These are phyloP conservation scores for Fusarium stilboides DNA, from an alignment of 2,329 filamentous ascomycete species.

Conservation along the genomic window DNA sequence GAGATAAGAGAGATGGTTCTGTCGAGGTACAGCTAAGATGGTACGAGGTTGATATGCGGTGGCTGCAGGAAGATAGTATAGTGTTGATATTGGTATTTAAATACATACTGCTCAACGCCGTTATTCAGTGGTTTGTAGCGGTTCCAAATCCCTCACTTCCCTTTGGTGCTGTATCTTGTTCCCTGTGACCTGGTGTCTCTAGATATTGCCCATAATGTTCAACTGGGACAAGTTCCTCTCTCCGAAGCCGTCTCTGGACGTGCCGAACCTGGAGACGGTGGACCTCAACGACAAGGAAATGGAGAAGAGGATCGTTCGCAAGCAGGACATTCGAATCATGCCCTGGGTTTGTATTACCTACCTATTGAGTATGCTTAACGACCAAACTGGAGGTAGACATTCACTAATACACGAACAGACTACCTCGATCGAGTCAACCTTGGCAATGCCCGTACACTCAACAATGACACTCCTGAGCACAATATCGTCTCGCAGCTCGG, in stretches of 20 bases:
- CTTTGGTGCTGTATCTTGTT: background rate
- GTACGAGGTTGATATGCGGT: background rate
- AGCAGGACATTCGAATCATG: conserved; percentile 53
- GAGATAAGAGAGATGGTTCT: conserved; percentile 5
- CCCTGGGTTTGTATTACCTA: conserved; percentile 55
- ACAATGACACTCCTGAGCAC: conserved; percentile 54
- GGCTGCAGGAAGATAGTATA: background rate
- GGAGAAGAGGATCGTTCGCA: conserved; percentile 54
- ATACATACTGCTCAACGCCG: background rate
- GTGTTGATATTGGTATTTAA: conserved; percentile 23
- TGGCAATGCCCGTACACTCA: conserved; percentile 54
- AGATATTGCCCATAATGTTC: conserved; percentile 28
- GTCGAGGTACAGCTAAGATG: background rate
- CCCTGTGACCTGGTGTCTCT: background rate
- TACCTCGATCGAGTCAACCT: conserved; percentile 54
- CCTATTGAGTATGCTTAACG: conserved; percentile 46
- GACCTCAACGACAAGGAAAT: conserved; percentile 55
- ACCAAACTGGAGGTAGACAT: background rate
- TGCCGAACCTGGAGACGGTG: conserved; percentile 54
- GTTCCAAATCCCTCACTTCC: background rate
- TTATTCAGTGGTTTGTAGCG: background rate
- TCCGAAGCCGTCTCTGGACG: conserved; percentile 52
- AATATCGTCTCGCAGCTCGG: conserved; percentile 52
- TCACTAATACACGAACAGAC: conserved; percentile 16
- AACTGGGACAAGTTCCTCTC: conserved; percentile 43